Evolutionary conservation across 2,329 filamentous ascomycete genomes (phyloP).

Genomic region (Penicillium decumbens): DNA sequence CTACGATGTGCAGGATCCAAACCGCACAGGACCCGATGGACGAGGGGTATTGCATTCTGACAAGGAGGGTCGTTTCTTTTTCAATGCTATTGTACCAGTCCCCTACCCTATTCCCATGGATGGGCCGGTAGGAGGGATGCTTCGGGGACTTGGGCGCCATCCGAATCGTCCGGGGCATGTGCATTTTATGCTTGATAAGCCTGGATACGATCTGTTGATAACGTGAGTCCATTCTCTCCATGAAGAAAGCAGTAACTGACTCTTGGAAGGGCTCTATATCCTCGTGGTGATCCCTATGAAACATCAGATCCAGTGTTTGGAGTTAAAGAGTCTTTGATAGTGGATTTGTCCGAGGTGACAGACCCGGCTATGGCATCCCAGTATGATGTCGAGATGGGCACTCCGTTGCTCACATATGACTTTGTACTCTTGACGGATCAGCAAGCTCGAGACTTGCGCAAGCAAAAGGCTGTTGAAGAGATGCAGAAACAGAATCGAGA

Average conservation of each 20-base stretch:
- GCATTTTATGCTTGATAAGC: not conserved
- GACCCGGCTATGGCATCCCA: not conserved
- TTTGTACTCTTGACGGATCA: not conserved
- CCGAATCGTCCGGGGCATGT: not conserved
- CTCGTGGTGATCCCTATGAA: not conserved
- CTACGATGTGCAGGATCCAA: not conserved
- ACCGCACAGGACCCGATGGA: not conserved
- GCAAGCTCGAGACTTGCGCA: not conserved
- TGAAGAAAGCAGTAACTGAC: not conserved
- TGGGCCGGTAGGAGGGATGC: not conserved
- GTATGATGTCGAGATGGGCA: not conserved
- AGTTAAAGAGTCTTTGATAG: not conserved
- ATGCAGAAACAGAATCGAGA: not conserved
- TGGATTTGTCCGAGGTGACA: not conserved
- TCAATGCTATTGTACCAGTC: not conserved
- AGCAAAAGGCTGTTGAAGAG: not conserved
- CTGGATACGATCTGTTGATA: not conserved
- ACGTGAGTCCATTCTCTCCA: not conserved
- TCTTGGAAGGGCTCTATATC: not conserved
- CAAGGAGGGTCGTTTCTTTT: not conserved
- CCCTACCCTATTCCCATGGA: not conserved
- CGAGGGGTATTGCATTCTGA: not conserved
- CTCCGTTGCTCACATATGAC: not conserved
- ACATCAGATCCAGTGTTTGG: not conserved
- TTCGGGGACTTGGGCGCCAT: not conserved